phyloP scores from a whole-genome alignment of 2,329 filamentous ascomycete genomes.

The Colletotrichum destructivum region DNA sequence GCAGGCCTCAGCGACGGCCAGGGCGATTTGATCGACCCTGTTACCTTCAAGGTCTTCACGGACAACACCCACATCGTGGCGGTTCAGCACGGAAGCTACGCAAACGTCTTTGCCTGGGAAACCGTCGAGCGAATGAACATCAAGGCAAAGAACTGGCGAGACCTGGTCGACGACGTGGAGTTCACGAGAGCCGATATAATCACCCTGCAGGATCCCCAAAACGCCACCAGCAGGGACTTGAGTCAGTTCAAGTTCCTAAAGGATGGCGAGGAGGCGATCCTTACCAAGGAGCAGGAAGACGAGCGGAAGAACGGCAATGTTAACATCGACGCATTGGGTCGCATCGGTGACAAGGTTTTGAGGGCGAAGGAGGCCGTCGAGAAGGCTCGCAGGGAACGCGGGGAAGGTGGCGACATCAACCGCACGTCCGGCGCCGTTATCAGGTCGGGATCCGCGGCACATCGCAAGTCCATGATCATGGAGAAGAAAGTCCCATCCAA shows the following conservation, averaged over 20 bases:
- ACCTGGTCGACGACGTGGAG: constrained; percentile 88
- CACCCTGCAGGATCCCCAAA: constrained; percentile 95
- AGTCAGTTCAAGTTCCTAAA: constrained; percentile 91
- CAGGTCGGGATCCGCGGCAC: constrained; percentile 51
- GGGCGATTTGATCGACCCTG: constrained; percentile 93
- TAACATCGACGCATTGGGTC: constrained; percentile 85
- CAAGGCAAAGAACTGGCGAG: constrained; percentile 95
- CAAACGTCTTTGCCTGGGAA: constrained; percentile 97
- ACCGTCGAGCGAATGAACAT: constrained; percentile 96
- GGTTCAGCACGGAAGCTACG: constrained; percentile 82
- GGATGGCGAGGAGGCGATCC: constrained; percentile 80
- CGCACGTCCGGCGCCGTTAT: constrained; percentile 61
- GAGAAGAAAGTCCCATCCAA: constrained; percentile 81
- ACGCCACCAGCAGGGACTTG: constrained; percentile 84
- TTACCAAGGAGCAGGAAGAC: constrained; percentile 79
- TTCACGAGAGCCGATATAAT: constrained; percentile 95
- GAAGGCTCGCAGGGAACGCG: constrained; percentile 83
- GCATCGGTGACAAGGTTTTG: constrained; percentile 84
- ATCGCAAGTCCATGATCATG: constrained; percentile 63
- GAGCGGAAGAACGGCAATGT: constrained; percentile 78
- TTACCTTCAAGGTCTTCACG: constrained; percentile 97
- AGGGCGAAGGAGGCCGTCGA: constrained; percentile 96
- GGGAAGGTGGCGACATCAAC: constrained; percentile 73
- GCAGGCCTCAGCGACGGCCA: constrained; percentile 66
- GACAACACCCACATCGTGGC: constrained; percentile 98